Conservation (phyloP, 371 early-diverging fungal genomes). For the Zopfochytrium polystomum region DNA sequence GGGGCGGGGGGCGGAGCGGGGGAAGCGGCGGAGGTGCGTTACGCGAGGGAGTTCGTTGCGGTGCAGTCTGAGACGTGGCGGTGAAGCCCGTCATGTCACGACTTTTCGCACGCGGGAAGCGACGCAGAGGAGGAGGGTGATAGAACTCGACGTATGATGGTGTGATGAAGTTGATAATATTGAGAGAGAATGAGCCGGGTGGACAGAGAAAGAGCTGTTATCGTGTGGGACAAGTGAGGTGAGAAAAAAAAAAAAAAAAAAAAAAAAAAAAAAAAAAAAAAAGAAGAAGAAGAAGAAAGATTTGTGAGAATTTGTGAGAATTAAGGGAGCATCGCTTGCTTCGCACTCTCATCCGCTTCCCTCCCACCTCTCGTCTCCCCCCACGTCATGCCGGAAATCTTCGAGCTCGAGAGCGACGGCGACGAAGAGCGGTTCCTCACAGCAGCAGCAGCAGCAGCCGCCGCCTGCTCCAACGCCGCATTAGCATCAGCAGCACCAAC, state of each 20-base stretch:
- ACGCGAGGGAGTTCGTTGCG: background rate
- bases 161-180: background rate
- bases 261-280: too few species aligned
- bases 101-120: background rate
- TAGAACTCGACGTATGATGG: background rate
- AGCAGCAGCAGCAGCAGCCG: background rate
- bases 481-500: too few species aligned
- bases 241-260: too few species aligned
- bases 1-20: slow-evolving; percentile 12
- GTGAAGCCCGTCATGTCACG: background rate
- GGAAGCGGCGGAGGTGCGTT: background rate
- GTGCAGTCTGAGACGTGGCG: background rate
- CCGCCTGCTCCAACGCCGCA: background rate
- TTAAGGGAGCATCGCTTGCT: too few species aligned
- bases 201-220: background rate
- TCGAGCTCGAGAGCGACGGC: background rate
- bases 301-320: too few species aligned
- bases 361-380: background rate
- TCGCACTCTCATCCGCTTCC: background rate
- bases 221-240: background rate
- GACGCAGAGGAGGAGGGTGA: background rate
- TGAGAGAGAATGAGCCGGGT: background rate
- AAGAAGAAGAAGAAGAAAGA: too few species aligned
- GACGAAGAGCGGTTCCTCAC: background rate
- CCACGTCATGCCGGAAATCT: background rate